Evolutionary conservation across 345 rosid species (phyloP).

Genomic region (Pelargonium nanum): DNA sequence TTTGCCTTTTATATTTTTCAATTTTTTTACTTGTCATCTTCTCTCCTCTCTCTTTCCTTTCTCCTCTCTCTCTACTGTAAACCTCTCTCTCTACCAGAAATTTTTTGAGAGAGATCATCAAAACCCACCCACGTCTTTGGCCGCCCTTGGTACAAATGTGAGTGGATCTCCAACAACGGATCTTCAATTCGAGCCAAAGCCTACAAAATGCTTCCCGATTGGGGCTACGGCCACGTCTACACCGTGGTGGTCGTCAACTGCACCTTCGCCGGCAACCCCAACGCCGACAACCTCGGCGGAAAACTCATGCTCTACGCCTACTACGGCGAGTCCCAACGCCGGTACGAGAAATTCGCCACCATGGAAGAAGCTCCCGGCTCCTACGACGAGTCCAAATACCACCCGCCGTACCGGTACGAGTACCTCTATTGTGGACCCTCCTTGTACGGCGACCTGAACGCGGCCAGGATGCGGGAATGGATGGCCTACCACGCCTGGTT

Average conservation of each 20-base stretch:
- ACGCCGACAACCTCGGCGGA: slow-evolving; percentile 55
- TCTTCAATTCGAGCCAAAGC: slow-evolving; percentile 52
- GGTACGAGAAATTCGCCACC: slow-evolving; percentile 49
- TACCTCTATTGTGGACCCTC: slow-evolving; percentile 81
- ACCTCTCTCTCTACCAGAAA: no score
- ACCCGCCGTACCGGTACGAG: slow-evolving; percentile 52
- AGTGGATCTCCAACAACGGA: slow-evolving; percentile 62
- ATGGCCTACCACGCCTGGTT: slow-evolving; percentile 91
- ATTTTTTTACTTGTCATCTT: no score
- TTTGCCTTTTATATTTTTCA: no score
- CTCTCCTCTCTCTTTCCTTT: no score
- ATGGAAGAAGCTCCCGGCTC: slow-evolving; percentile 56
- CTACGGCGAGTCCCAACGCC: slow-evolving; percentile 37
- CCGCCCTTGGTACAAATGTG: slow-evolving; percentile 70
- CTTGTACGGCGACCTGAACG: slow-evolving; percentile 59
- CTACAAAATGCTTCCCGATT: slow-evolving; percentile 65
- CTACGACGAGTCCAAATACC: slow-evolving; percentile 38
- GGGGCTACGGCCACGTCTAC: slow-evolving; percentile 88
- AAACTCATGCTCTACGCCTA: slow-evolving; percentile 60
- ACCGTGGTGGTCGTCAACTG: slow-evolving; percentile 79
- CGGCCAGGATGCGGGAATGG: slow-evolving; percentile 68
- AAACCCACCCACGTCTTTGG: slow-evolving; percentile 60
- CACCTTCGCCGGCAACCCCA: slow-evolving; percentile 53
- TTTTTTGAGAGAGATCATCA: no score
- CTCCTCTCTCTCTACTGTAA: no score